Evolutionary conservation across 768 basidiomycete genomes (phyloP), one percentile per base, ranked within the genome.

Genomic region (Clitopilus hobsonii): DNA sequence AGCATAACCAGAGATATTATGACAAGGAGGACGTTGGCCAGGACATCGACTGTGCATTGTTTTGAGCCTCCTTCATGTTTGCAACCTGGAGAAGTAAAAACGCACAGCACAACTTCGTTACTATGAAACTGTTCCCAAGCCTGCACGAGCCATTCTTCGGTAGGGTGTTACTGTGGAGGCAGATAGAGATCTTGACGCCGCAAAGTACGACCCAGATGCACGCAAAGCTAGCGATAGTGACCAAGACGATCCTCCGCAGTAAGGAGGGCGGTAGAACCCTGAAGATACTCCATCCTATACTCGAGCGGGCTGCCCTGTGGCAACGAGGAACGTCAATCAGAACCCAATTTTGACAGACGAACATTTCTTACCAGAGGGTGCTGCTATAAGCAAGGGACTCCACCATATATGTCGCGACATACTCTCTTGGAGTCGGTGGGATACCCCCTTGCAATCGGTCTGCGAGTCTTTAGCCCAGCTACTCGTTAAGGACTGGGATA

Each of bases 321-420:
- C 16, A 51, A n/a, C 8, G 27, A 28, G 49, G 11, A 20, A n/a
- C 22, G 49, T 23, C 49, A 51, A 27, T n/a, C n/a, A 23, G 26
- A 25, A 27, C 25, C 8, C 27, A 51, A 20, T 4, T 3, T 26
- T 10, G 13, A 25, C 6, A 18, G 49, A 14, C 13, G 26, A 32
- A 51, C 49, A 27, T n/a, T n/a, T n/a, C n/a, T n/a, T 51, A 51
- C 49, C 49, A 51, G n/a, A 51, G 6, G 22, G 30, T 22, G 25
- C 49, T 28, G 1, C 22, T 51, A 27, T 28, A 51, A 3, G 49
- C 20, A 6, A 51, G 26, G 11, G 49, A 51, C 49, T 28, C 30
- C 5, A 51, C n/a, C 49, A 51, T 51, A 16, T 51, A 32, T 18
- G 20, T n/a, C n/a, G 20, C 24, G 16, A 27, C 29, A 5, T 18